Evolutionary conservation across 2,329 filamentous ascomycete species (phyloP).

Genomic region (Cercospora canescens): DNA sequence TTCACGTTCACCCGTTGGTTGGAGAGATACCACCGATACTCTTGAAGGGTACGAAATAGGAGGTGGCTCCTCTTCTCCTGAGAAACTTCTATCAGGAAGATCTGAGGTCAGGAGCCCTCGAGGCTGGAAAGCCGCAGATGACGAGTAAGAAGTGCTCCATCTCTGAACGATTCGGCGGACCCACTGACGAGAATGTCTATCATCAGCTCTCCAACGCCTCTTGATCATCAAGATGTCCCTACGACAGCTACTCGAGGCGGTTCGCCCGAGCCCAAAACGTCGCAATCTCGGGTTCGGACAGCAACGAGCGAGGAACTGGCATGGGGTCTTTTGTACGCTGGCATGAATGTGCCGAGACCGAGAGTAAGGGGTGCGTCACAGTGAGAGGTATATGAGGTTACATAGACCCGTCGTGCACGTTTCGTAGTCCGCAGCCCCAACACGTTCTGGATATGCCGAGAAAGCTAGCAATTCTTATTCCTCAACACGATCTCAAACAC

Average conservation of each 20-base stretch:
- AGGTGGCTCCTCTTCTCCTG: neutral
- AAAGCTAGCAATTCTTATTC: neutral
- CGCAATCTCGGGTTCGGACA: neutral
- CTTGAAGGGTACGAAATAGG: neutral
- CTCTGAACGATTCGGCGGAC: neutral
- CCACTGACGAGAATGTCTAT: neutral
- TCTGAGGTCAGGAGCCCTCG: neutral
- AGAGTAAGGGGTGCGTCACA: neutral
- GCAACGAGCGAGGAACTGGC: conserved; percentile 7
- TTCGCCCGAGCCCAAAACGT: neutral
- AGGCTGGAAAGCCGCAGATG: conserved; percentile 1
- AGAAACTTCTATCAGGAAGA: neutral
- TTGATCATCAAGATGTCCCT: neutral
- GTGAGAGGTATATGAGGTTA: neutral
- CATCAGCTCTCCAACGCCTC: neutral
- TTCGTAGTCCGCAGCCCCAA: too few relatives aligned
- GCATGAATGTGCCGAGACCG: neutral
- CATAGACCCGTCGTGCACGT: neutral
- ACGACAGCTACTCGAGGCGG: neutral
- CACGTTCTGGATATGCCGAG: neutral
- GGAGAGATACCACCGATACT: neutral
- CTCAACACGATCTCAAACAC: neutral
- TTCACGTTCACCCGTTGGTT: neutral
- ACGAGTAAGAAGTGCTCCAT: conserved; percentile 4
- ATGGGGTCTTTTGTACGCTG: neutral